Percentiles rank a stretch among this genome's conserved stretches.
phyloP scores from a whole-genome alignment of 805 yeast genomes.

The Schizosaccharomyces japonicus region DNA sequence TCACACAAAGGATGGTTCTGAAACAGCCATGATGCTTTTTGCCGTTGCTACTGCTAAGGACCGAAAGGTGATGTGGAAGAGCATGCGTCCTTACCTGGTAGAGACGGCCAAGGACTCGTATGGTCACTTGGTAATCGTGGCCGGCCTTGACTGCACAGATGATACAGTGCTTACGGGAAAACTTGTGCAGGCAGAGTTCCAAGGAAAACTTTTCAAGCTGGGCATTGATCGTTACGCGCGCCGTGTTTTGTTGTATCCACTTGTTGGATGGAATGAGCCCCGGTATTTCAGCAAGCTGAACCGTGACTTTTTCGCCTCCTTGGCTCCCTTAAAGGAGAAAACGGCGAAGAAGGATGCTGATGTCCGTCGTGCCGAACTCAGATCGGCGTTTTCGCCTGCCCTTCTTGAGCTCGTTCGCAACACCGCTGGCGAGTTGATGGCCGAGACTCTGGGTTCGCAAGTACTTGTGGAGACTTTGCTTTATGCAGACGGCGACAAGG shows the following conservation, averaged over 20 bases:
- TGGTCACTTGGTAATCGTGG: slow-evolving; percentile 61
- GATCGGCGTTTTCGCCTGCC: slow-evolving; percentile 38
- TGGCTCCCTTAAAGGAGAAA: slow-evolving; percentile 34
- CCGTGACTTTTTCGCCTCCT: slow-evolving; percentile 27
- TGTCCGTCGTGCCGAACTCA: slow-evolving; percentile 48
- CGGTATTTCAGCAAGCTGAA: slow-evolving; percentile 52
- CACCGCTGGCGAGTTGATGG: slow-evolving; percentile 28
- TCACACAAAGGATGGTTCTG: slow-evolving; percentile 84
- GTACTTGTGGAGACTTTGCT: slow-evolving; percentile 53
- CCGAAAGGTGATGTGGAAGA: slow-evolving; percentile 51
- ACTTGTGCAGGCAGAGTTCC: slow-evolving; percentile 28
- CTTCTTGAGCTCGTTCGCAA: slow-evolving; percentile 33
- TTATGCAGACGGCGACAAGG: slow-evolving; percentile 23
- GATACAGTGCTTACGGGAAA: slow-evolving; percentile 70
- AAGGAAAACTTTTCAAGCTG: slow-evolving; percentile 32
- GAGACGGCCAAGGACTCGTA: slow-evolving; percentile 60
- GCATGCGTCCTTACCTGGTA: slow-evolving; percentile 51
- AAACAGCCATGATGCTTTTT: slow-evolving; percentile 61
- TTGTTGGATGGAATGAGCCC: slow-evolving; percentile 47
- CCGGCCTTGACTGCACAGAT: slow-evolving; percentile 68
- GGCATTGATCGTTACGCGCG: slow-evolving; percentile 55
- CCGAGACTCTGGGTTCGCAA: slow-evolving; percentile 64
- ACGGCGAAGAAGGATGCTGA: slow-evolving; percentile 73
- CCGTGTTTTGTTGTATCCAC: slow-evolving; percentile 64
- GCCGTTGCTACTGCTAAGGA: slow-evolving; percentile 79